Evolutionary conservation across 2,329 filamentous ascomycete species (phyloP).

Genomic region (Biscogniauxia sp.): DNA sequence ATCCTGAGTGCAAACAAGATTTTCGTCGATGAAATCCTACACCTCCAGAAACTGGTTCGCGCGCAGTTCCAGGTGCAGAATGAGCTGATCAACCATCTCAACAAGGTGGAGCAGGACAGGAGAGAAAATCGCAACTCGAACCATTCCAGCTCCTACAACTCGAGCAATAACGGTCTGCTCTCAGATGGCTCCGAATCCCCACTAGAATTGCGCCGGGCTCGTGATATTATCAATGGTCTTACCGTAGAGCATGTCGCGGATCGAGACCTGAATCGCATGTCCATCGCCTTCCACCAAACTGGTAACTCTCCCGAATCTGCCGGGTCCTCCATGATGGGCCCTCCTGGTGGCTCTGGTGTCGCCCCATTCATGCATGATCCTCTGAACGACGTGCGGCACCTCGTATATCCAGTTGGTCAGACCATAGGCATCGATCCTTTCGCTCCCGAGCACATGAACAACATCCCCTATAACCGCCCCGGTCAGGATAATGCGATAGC

Average conservation of each 20-base stretch:
- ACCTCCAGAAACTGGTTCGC: constrained; percentile 59
- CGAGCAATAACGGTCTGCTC: constrained; percentile 37
- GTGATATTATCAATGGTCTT: constrained; percentile 54
- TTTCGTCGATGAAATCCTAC: constrained; percentile 60
- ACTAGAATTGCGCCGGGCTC: constrained; percentile 53
- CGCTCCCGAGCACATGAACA: constrained; percentile 90
- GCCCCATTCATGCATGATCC: constrained; percentile 49
- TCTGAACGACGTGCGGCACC: constrained; percentile 56
- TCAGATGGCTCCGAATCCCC: constrained; percentile 46
- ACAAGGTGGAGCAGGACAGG: constrained; percentile 46
- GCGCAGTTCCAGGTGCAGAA: constrained; percentile 56
- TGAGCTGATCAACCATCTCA: constrained; percentile 56
- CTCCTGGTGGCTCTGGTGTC: constrained; percentile 41
- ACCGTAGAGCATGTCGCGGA: constrained; percentile 52
- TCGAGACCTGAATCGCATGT: constrained; percentile 54
- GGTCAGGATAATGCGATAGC: constrained; percentile 50
- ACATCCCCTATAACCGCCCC: constrained; percentile 81
- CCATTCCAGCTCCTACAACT: constrained; percentile 40
- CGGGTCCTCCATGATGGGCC: constrained; percentile 55
- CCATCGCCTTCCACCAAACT: constrained; percentile 48
- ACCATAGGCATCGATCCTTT: constrained; percentile 93
- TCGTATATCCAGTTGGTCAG: constrained; percentile 89
- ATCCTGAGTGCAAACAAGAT: constrained; percentile 63
- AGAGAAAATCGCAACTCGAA: constrained; percentile 41
- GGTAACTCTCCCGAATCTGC: constrained; percentile 54